Conservation (phyloP, 208 protist species). For the Acanthamoeba polyphaga region DNA sequence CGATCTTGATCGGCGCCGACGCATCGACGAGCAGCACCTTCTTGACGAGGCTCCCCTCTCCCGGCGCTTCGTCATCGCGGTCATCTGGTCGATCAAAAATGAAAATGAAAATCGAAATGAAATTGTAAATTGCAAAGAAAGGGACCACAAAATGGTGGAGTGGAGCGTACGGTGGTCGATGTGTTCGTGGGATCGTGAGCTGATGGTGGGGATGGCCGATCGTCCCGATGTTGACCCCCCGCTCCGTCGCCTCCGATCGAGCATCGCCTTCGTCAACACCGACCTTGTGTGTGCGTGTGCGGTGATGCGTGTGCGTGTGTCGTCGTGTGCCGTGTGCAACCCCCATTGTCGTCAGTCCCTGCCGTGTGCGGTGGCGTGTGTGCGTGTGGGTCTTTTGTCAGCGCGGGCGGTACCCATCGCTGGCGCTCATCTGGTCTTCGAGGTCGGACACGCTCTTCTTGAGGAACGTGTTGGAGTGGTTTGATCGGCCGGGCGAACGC, state of each 20-base stretch:
- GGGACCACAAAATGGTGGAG: neutral
- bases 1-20: slow-evolving; percentile 46
- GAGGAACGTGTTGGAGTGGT: neutral
- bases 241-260: neutral
- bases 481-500: neutral
- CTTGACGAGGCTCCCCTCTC: neutral
- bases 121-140: too few relatives aligned
- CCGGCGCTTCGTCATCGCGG: neutral
- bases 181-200: neutral
- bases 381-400: too few relatives aligned
- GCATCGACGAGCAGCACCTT: slow-evolving; percentile 34
- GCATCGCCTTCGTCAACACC: neutral
- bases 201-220: neutral
- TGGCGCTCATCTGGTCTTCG: neutral
- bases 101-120: neutral
- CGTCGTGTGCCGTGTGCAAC: neutral
- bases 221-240: neutral
- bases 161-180: neutral
- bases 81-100: neutral
- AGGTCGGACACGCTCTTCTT: slow-evolving; percentile 21
- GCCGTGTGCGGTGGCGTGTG: too few relatives aligned
- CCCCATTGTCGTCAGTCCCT: too few relatives aligned
- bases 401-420: neutral
- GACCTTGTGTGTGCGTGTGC: neutral
- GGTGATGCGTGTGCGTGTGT: neutral